A percentile compares a stretch with the other conserved stretches of the same genome.
phyloP scores from a whole-genome alignment of 176 grass and related monocot species.

The Sorghum bicolor region Sorghum_bicolor_NCBIv3 NC_012872.2:72252001-72252500 shows the following conservation, averaged over 20 bases:
- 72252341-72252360: too few relatives aligned
- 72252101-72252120: conserved; percentile 70
- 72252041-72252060: neutral
- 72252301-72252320: neutral
- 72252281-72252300: neutral
- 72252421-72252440: too few relatives aligned
- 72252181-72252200: conserved; percentile 49
- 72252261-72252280: neutral
- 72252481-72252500: too few relatives aligned
- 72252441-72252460: too few relatives aligned
- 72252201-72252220: conserved; percentile 56
- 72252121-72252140: conserved; percentile 73
- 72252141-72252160: conserved; percentile 72
- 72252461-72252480: too few relatives aligned
- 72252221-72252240: conserved; percentile 61
- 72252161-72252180: conserved; percentile 76
- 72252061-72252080: neutral
- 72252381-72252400: too few relatives aligned
- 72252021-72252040: neutral
- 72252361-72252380: too few relatives aligned
- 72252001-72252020: neutral
- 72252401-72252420: too few relatives aligned
- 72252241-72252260: conserved; percentile 18
- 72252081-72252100: conserved; percentile 40
- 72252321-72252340: neutral